phyloP scores from a whole-genome alignment of 805 yeast species.

The Candida pseudoglaebosa region DNA sequence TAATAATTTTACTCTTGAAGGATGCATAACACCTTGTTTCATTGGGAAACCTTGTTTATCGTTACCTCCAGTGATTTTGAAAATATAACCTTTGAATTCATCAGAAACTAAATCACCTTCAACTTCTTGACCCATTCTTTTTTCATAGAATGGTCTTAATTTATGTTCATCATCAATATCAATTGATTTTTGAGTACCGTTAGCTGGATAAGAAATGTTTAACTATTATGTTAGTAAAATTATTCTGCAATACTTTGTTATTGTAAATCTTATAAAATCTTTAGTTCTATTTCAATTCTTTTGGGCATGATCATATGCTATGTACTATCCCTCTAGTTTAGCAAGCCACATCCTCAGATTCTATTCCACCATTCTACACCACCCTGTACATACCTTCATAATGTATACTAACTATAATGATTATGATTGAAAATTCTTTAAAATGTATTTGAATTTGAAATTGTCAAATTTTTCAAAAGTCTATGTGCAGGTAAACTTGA shows the following conservation, averaged over 20 bases:
- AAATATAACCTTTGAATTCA: slow-evolving; percentile 98
- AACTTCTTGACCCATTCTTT: slow-evolving; percentile 99
- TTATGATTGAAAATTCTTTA: slow-evolving; percentile 1
- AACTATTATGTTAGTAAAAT: slow-evolving; percentile 48
- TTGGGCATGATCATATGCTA: background rate
- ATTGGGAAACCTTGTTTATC: slow-evolving; percentile 99
- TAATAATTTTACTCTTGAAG: slow-evolving; percentile 97
- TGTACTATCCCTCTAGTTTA: background rate
- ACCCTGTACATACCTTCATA: slow-evolving; percentile 1
- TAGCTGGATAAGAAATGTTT: slow-evolving; percentile 99
- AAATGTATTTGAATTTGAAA: background rate
- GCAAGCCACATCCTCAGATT: too few relatives aligned
- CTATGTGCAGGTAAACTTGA: slow-evolving; percentile 3
- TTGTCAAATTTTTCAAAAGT: slow-evolving; percentile 1
- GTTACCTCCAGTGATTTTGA: slow-evolving; percentile 99
- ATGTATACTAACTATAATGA: slow-evolving; percentile 1
- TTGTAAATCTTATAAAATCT: too few relatives aligned
- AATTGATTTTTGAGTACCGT: slow-evolving; percentile 98
- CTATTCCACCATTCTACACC: background rate
- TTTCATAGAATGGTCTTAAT: slow-evolving; percentile 96
- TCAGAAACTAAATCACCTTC: slow-evolving; percentile 98
- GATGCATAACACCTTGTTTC: slow-evolving; percentile 99
- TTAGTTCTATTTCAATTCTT: too few relatives aligned
- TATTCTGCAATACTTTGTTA: too few relatives aligned
- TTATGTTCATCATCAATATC: slow-evolving; percentile 99